phyloP scores from a whole-genome alignment of 2,329 filamentous ascomycete species.

The Ophiostoma tasmaniense region DNA sequence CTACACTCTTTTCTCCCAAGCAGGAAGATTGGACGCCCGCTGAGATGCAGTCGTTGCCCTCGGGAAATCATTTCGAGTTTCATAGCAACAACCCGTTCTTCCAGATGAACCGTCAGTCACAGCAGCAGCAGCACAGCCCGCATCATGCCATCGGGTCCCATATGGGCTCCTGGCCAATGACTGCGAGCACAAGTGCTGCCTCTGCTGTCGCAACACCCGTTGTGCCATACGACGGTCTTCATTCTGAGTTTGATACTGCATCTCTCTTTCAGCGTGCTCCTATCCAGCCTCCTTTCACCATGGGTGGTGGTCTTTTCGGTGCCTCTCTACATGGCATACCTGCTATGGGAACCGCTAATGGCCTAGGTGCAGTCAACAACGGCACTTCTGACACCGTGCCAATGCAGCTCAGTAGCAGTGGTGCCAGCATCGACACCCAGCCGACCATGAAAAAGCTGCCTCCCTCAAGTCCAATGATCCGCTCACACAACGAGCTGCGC shows the following conservation, averaged over 20 bases:
- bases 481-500: constrained; percentile 66
- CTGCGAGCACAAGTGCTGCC: constrained; percentile 33
- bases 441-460: constrained; percentile 51
- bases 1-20: constrained; percentile 56
- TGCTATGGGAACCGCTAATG: constrained; percentile 41
- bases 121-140: constrained; percentile 30
- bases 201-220: constrained; percentile 69
- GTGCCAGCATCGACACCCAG: constrained; percentile 36
- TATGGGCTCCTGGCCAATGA: constrained; percentile 50
- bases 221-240: constrained; percentile 57
- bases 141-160: constrained; percentile 26
- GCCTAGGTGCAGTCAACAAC: not conserved
- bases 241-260: constrained; percentile 47
- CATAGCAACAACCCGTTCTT: constrained; percentile 59
- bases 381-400: constrained; percentile 1
- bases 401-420: constrained; percentile 23
- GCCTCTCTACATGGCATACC: constrained; percentile 26
- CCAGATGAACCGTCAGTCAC: constrained; percentile 48
- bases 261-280: constrained; percentile 44
- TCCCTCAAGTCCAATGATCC: constrained; percentile 59
- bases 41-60: constrained; percentile 55
- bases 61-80: constrained; percentile 52
- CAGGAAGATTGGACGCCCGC: constrained; percentile 55
- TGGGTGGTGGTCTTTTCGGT: constrained; percentile 39
- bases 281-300: constrained; percentile 45